Percentiles rank a stretch among this genome's conserved stretches.
Conservation (phyloP, 148 eudicot genomes). For the Camellia lanceoleosa region DNA sequence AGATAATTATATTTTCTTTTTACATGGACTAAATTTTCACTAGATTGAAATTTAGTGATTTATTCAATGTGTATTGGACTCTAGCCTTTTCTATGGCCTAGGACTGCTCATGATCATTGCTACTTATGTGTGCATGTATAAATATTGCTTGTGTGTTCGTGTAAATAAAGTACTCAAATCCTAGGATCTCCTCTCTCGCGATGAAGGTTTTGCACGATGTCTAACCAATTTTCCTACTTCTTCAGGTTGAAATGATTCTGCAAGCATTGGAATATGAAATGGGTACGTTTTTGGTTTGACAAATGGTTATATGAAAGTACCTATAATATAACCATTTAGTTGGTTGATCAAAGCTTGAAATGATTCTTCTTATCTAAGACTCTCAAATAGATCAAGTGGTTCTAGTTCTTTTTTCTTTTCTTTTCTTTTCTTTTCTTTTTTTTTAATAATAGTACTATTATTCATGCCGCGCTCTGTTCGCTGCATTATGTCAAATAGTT, state of each 20-base stretch:
- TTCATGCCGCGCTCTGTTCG: not conserved
- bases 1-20: not conserved
- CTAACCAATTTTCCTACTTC: slow-evolving; percentile 22
- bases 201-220: not conserved
- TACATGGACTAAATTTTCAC: not conserved
- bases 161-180: not conserved
- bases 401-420: not conserved
- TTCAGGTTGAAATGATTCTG: slow-evolving; percentile 98
- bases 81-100: not conserved
- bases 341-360: not conserved
- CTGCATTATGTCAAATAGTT: not conserved
- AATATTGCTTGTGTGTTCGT: not conserved
- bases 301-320: not conserved
- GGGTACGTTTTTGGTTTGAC: slow-evolving; percentile 41
- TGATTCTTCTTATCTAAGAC: not conserved
- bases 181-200: not conserved
- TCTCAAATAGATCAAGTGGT: not conserved
- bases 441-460: not conserved
- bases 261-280: slow-evolving; percentile 95
- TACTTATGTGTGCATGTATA: not conserved
- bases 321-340: not conserved
- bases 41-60: not conserved
- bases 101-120: not conserved
- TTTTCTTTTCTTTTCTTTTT: too few species aligned
- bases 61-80: too few species aligned